Conservation (phyloP, 2,329 filamentous ascomycete species). For the Venturia asperata region DNA sequence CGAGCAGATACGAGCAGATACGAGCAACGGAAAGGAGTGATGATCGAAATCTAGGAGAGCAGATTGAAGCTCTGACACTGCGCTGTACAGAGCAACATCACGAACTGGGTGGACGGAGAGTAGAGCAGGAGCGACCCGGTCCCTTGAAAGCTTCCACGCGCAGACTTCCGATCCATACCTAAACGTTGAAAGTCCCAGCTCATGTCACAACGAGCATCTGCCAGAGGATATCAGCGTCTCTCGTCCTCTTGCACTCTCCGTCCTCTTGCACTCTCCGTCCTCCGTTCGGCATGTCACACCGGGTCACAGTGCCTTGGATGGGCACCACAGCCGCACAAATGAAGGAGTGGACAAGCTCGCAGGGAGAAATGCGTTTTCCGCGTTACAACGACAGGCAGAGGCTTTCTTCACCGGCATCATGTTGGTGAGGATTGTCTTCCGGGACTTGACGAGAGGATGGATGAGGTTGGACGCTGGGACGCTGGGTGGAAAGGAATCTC, state of each 20-base stretch:
- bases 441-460: not conserved
- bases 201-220: not conserved
- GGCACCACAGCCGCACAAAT: not conserved
- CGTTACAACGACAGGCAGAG: not conserved
- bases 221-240: too few species aligned
- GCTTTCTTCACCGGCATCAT: not conserved
- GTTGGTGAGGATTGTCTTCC: not conserved
- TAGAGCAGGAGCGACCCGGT: not conserved
- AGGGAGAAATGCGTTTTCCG: not conserved
- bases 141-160: not conserved
- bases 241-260: too few species aligned
- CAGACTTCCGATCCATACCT: not conserved
- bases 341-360: not conserved
- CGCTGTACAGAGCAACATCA: too few species aligned
- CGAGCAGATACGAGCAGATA: too few species aligned
- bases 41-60: not conserved
- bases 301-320: not conserved
- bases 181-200: not conserved
- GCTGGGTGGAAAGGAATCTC: not conserved
- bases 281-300: not conserved
- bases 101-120: too few species aligned
- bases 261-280: not conserved
- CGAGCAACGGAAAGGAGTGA: not conserved
- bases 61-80: too few species aligned
- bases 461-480: not conserved